Evolutionary conservation across 106 monocot genomes (phyloP).

Genomic region (Amphibolis antarctica): DNA sequence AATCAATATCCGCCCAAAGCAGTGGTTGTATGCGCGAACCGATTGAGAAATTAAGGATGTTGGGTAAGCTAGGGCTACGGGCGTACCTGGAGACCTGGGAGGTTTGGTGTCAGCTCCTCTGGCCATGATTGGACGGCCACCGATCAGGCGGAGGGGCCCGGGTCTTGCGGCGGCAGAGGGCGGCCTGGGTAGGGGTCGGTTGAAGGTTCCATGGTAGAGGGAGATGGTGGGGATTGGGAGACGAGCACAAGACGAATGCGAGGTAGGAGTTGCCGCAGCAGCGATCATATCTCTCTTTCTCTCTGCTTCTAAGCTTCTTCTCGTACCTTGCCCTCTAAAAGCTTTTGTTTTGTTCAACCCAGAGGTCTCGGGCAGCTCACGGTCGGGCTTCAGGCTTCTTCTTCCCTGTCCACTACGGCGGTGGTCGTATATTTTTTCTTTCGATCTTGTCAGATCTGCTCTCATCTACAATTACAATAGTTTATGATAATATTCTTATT

Average conservation of each 20-base stretch:
- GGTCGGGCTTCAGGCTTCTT: no score
- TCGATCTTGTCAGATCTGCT: no score
- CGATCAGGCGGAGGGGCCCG: neutral
- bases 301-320: neutral
- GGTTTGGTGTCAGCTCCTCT: slow-evolving; percentile 54
- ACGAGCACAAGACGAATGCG: neutral
- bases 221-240: neutral
- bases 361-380: neutral
- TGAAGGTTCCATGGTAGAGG: neutral
- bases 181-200: neutral
- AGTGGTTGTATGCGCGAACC: no score
- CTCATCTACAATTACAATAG: no score
- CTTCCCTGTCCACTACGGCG: no score
- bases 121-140: slow-evolving; percentile 1
- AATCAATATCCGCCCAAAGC: no score
- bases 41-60: no score
- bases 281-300: slow-evolving; percentile 9
- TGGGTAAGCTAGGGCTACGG: neutral
- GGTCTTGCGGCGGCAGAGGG: neutral
- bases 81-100: slow-evolving; percentile 51
- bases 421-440: no score
- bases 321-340: neutral
- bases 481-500: no score
- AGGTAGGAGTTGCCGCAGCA: slow-evolving; percentile 3
- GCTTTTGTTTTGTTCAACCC: neutral